Evolutionary conservation across 805 yeast species (phyloP).

Genomic region (Barnettozyma botsteinii): DNA sequence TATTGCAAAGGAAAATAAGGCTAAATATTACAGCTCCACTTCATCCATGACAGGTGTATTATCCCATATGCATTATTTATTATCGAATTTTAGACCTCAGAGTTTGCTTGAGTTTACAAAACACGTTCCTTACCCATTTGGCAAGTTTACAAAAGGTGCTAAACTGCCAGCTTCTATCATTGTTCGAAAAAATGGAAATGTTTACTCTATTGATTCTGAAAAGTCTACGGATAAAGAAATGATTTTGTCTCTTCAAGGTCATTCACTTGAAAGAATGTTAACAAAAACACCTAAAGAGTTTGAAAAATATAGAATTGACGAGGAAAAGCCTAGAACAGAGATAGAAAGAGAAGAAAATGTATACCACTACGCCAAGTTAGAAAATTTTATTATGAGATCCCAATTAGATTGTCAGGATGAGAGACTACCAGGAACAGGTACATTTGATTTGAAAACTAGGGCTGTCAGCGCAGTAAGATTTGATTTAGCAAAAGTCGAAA

Average conservation of each 20-base stretch:
- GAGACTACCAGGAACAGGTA: slow-evolving; percentile 81
- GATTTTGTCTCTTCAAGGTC: slow-evolving; percentile 69
- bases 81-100: slow-evolving; percentile 58
- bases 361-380: slow-evolving; percentile 73
- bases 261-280: slow-evolving; percentile 68
- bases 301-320: slow-evolving; percentile 25
- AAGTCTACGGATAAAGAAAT: slow-evolving; percentile 61
- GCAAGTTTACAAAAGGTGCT: slow-evolving; percentile 39
- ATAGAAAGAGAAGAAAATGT: slow-evolving; percentile 23
- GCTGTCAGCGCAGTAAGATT: slow-evolving; percentile 84
- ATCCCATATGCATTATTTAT: slow-evolving; percentile 64
- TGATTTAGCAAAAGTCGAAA: slow-evolving; percentile 54
- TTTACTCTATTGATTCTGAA: slow-evolving; percentile 68
- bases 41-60: slow-evolving; percentile 79
- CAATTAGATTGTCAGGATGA: slow-evolving; percentile 81
- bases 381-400: slow-evolving; percentile 75
- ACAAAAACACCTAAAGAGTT: slow-evolving; percentile 56
- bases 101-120: slow-evolving; percentile 40
- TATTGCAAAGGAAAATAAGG: slow-evolving; percentile 35
- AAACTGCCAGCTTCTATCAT: slow-evolving; percentile 51
- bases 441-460: slow-evolving; percentile 87
- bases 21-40: slow-evolving; percentile 67
- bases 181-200: slow-evolving; percentile 39
- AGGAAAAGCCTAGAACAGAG: slow-evolving; percentile 10
- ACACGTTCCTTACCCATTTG: slow-evolving; percentile 33